Evolutionary conservation across 1,284 basidiomycete genomes (phyloP).

Genomic region (Rugosomyces carneus): DNA sequence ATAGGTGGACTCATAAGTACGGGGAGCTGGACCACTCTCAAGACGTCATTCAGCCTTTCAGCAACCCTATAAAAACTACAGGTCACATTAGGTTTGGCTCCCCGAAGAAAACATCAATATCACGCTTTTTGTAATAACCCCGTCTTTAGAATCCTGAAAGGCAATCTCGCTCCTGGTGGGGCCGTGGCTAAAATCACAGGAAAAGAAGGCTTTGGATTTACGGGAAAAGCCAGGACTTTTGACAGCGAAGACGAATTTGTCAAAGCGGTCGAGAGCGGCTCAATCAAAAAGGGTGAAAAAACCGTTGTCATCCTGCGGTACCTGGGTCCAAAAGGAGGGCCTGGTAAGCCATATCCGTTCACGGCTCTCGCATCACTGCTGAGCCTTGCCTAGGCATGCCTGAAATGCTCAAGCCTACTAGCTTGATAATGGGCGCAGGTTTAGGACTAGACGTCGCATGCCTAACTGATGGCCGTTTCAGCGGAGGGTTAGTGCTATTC

Average conservation of each 20-base stretch:
- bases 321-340: conserved; percentile 86
- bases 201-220: conserved; percentile 84
- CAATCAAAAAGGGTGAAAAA: conserved; percentile 83
- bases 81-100: conserved; percentile 75
- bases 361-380: neutral
- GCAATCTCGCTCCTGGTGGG: conserved; percentile 88
- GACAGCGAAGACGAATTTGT: conserved; percentile 81
- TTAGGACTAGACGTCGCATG: conserved; percentile 86
- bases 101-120: neutral
- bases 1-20: conserved; percentile 74
- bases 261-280: conserved; percentile 73
- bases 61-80: conserved; percentile 82
- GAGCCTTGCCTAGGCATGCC: conserved; percentile 65
- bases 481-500: conserved; percentile 65
- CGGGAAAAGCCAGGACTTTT: conserved; percentile 79
- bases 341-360: conserved; percentile 43
- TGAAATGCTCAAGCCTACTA: conserved; percentile 91
- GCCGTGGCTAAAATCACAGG: conserved; percentile 95
- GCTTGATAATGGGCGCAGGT: conserved; percentile 91
- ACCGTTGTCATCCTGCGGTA: conserved; percentile 88
- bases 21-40: conserved; percentile 71
- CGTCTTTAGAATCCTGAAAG: conserved; percentile 62
- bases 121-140: neutral
- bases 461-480: conserved; percentile 91
- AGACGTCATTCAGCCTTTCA: conserved; percentile 79